Percentiles rank a stretch among this genome's conserved stretches.
Conservation (phyloP, 768 basidiomycete genomes). For the Kwoniella pini region DNA sequence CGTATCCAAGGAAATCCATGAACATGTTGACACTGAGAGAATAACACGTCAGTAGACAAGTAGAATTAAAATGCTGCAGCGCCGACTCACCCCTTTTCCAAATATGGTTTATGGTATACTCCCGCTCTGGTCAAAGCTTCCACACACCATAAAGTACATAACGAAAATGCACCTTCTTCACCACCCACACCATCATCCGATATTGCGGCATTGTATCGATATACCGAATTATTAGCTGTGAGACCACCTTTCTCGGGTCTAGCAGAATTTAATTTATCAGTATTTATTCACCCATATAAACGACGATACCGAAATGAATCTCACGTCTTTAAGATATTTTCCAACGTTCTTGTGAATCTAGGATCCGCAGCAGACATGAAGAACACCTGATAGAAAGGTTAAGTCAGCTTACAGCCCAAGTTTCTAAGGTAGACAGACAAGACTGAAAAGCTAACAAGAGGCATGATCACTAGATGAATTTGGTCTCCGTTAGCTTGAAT, state of each 20-base stretch:
- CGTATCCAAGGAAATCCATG: slow-evolving; percentile 66
- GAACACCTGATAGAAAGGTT: no score
- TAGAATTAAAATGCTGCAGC: background rate
- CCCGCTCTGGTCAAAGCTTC: slow-evolving; percentile 89
- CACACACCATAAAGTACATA: slow-evolving; percentile 68
- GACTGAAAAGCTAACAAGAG: slow-evolving; percentile 49
- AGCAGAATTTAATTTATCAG: no score
- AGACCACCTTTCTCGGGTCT: slow-evolving; percentile 82
- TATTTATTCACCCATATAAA: no score
- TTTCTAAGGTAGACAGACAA: background rate
- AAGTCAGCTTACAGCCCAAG: no score
- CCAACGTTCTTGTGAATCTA: slow-evolving; percentile 80
- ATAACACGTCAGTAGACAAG: slow-evolving; percentile 5
- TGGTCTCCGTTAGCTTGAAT: no score
- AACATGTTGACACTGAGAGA: slow-evolving; percentile 64
- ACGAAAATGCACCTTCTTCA: slow-evolving; percentile 87
- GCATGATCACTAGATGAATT: slow-evolving; percentile 74
- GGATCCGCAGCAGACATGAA: slow-evolving; percentile 64
- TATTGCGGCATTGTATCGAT: slow-evolving; percentile 81
- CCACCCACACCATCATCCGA: slow-evolving; percentile 93
- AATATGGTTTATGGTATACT: slow-evolving; percentile 67
- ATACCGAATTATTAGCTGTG: slow-evolving; percentile 72
- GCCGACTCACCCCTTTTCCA: slow-evolving; percentile 61
- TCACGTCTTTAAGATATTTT: slow-evolving; percentile 71
- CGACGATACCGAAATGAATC: background rate